Conservation (phyloP, 2,329 filamentous ascomycete species). For the Geoglossum cookeanum region DNA sequence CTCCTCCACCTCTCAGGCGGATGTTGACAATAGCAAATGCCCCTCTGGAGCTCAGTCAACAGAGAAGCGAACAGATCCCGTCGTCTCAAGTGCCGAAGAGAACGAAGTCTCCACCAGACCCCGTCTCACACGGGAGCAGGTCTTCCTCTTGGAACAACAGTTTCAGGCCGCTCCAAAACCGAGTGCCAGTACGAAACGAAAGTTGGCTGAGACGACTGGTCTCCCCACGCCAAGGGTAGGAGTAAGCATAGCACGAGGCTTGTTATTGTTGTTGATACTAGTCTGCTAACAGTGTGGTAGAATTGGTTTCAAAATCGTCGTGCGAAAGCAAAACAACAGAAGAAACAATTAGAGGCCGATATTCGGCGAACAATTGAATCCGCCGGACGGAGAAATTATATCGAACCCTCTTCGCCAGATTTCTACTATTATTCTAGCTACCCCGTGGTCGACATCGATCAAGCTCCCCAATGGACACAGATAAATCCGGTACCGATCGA, state of each 20-base stretch:
- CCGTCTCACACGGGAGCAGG: constrained; percentile 31
- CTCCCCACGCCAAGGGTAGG: constrained; percentile 29
- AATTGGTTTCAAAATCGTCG: constrained; percentile 34
- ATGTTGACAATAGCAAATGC: not conserved
- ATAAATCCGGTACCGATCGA: not conserved
- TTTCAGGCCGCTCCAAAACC: constrained; percentile 31
- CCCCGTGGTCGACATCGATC: not conserved
- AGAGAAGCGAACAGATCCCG: constrained; percentile 19
- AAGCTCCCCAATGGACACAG: not conserved
- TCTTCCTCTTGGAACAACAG: constrained; percentile 28
- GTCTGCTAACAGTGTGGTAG: constrained; percentile 16
- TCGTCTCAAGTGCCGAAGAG: constrained; percentile 22
- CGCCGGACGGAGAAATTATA: not conserved
- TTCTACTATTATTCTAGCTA: not conserved
- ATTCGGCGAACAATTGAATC: constrained; percentile 4
- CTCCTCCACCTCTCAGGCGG: not conserved
- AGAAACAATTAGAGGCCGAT: constrained; percentile 28
- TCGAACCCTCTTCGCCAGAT: not conserved
- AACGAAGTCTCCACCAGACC: constrained; percentile 29
- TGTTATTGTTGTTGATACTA: not conserved
- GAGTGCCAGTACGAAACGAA: constrained; percentile 29
- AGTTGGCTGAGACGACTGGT: constrained; percentile 29
- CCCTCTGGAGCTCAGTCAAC: not conserved
- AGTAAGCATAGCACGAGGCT: constrained; percentile 18
- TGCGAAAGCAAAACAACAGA: constrained; percentile 32